These are phyloP conservation scores for Penicillium longicatenatum DNA, from an alignment of 495 filamentous ascomycete species.

Conservation along the genomic window DNA sequence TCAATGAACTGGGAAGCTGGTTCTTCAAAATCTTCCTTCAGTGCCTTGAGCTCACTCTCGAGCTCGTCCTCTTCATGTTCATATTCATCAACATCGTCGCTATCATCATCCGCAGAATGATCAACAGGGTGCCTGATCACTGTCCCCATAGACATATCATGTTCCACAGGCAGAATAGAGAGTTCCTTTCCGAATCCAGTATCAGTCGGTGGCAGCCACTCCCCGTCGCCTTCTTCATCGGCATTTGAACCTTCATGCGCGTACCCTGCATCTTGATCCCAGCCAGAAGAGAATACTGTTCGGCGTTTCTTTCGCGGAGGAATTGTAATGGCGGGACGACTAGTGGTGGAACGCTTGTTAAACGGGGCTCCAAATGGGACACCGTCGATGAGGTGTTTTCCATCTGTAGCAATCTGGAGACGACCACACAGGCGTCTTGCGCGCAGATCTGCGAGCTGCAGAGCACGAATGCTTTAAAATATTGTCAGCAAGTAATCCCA, in stretches of 20 bases:
- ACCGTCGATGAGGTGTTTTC: constrained; percentile 85
- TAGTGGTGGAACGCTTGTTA: constrained; percentile 52
- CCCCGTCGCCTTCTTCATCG: constrained; percentile 37
- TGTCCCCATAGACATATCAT: constrained; percentile 43
- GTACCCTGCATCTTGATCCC: constrained; percentile 25
- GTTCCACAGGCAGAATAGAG: constrained; percentile 24
- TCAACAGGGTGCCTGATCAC: constrained; percentile 43
- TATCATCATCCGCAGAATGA: constrained; percentile 33
- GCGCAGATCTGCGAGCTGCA: constrained; percentile 73
- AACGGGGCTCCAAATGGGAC: constrained; percentile 81
- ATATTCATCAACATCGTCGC: constrained; percentile 31
- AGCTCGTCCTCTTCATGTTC: constrained; percentile 32
- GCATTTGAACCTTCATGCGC: constrained; percentile 2
- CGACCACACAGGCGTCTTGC: constrained; percentile 76
- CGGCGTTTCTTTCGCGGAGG: constrained; percentile 74
- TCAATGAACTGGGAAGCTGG: constrained; percentile 27
- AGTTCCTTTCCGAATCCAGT: constrained; percentile 29
- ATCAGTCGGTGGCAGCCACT: constrained; percentile 37
- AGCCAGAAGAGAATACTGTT: constrained; percentile 43
- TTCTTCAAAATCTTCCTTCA: constrained; percentile 45
- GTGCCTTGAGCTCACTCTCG: constrained; percentile 43
- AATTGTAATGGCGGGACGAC: constrained; percentile 69
- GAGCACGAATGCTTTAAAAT: constrained; percentile 69
- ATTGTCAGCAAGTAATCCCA: neutral
- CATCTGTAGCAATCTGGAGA: constrained; percentile 77